phyloP scores from a whole-genome alignment of 345 rosid species.

The Moringa oleifera region DNA sequence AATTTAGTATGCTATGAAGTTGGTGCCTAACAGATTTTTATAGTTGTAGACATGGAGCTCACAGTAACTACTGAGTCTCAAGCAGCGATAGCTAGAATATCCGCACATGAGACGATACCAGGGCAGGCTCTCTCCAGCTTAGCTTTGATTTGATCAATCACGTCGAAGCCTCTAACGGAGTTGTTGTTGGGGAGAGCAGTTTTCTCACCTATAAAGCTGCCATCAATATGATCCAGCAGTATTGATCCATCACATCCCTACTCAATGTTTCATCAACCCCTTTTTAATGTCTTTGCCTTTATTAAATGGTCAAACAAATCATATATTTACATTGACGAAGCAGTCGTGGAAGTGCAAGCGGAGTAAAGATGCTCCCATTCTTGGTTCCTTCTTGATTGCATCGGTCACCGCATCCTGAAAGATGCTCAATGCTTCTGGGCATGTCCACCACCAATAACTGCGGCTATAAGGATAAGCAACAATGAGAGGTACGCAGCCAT shows the following conservation, averaged over 20 bases:
- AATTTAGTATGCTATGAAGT: not conserved
- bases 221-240: conserved; percentile 41
- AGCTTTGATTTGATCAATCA: conserved; percentile 38
- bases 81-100: conserved; percentile 46
- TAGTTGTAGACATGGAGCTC: conserved; percentile 7
- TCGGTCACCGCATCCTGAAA: conserved; percentile 18
- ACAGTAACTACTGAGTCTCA: conserved; percentile 39
- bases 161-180: conserved; percentile 52
- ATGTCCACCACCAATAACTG: conserved; percentile 4
- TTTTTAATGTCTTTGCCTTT: too few relatives aligned
- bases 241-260: conserved; percentile 62
- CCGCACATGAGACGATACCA: conserved; percentile 49
- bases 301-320: too few relatives aligned
- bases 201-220: conserved; percentile 44
- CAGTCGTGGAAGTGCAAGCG: conserved; percentile 27
- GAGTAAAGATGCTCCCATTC: conserved; percentile 33
- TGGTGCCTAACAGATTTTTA: too few relatives aligned
- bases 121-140: conserved; percentile 44
- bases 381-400: conserved; percentile 23
- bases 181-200: conserved; percentile 42
- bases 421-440: conserved; percentile 20
- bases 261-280: too few relatives aligned
- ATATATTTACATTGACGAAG: conserved; percentile 39
- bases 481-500: too few relatives aligned
- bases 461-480: not conserved